phyloP scores from a whole-genome alignment of 1,139 yeast genomes.

The Lodderomyces jiufengensis region DNA sequence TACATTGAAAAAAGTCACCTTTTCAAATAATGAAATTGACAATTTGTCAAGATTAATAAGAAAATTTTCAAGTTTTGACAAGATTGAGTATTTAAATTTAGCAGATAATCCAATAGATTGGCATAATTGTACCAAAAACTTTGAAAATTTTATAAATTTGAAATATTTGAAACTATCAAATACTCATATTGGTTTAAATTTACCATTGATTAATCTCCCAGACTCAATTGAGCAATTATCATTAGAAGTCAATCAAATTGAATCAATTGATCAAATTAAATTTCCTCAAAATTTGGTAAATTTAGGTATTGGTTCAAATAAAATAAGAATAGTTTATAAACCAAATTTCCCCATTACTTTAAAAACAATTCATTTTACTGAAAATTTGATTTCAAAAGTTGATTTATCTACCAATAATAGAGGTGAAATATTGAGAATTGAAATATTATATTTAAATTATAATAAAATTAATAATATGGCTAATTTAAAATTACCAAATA shows the following conservation, averaged over 20 bases:
- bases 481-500: constrained; percentile 17
- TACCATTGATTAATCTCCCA: constrained; percentile 17
- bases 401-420: constrained; percentile 16
- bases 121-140: constrained; percentile 11
- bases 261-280: constrained; percentile 16
- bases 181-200: constrained; percentile 17
- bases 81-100: constrained; percentile 15
- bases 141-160: constrained; percentile 13
- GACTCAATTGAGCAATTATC: constrained; percentile 17
- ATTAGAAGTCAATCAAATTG: constrained; percentile 22
- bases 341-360: constrained; percentile 18
- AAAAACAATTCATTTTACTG: constrained; percentile 21
- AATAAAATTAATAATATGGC: constrained; percentile 15
- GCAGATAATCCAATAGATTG: constrained; percentile 26
- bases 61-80: constrained; percentile 6
- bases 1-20: constrained; percentile 13
- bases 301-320: constrained; percentile 24
- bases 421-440: constrained; percentile 16
- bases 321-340: constrained; percentile 12
- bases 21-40: constrained; percentile 16
- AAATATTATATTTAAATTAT: constrained; percentile 19
- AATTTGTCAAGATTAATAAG: constrained; percentile 8
- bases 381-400: constrained; percentile 18
- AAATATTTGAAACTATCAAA: constrained; percentile 17
- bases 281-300: constrained; percentile 19